Base-by-base conservation (phyloP, 2,329 filamentous ascomycete species). In the Trichoderma sp. region DNA sequence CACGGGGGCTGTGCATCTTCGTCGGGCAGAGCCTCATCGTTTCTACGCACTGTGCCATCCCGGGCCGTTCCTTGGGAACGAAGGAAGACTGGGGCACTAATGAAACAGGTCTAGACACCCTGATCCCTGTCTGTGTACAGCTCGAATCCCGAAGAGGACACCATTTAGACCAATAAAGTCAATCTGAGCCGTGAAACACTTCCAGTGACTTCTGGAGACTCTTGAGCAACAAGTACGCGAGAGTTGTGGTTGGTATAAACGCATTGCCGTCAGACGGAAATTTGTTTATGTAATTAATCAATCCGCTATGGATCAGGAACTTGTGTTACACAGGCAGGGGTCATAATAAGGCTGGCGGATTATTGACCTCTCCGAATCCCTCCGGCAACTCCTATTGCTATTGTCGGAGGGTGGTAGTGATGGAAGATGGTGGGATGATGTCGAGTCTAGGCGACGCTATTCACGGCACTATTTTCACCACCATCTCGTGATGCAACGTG, bases 31-130 rank as follows among this genome's bases (percentile, higher is more conserved):
- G 52, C 63, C 37, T 56, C 63, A 65, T 19, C 52, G 63, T 65
- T 57, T 35, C 19, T 10, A 19, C 63, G 19, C 63, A 65, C 63
- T 65, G 63, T 65, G 52, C 37, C 27, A 22, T 45, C 7, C 63
- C 63, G 63, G 52, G 37, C 63, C 63, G 63, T 65, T 25, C 63
- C 64, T 52, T 59, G 54, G n/a, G 42, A 56, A 50, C 22, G 42
- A 52, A 52, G 22, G 64, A 45, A 57, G 52, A 48, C 12, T 34
- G 17, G 19, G 37, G 52, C 63, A 35, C 52, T 65, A 65, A 56
- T n/a, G n/a, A 54, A 34, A 42, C 34, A 39, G 25, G 48, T 34
- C 27, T 45, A 8, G 29, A 27, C 10, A 27, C 45, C 34, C 15
- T 64, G 32, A 64, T 37, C 52, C 63, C 42, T 57, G 39, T 35